phyloP scores from a whole-genome alignment of 2,329 filamentous ascomycete species.

The Fusarium proliferatum region DNA sequence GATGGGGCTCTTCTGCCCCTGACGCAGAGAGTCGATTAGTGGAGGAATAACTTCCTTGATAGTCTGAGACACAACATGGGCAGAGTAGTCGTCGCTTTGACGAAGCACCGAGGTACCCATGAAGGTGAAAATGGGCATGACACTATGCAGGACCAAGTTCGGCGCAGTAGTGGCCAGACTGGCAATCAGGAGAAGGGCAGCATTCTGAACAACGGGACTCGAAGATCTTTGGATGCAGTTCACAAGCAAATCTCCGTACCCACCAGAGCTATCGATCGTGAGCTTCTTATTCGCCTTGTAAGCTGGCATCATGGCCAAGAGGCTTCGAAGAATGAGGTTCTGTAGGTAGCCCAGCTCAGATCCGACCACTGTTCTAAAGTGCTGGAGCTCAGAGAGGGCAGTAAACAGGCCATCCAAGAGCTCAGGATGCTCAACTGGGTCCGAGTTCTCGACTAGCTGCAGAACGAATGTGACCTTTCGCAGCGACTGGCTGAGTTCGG shows the following conservation, averaged over 20 bases:
- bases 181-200: slow-evolving; percentile 87
- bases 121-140: slow-evolving; percentile 99
- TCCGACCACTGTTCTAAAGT: slow-evolving; percentile 81
- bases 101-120: slow-evolving; percentile 92
- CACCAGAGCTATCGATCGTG: slow-evolving; percentile 79
- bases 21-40: slow-evolving; percentile 84
- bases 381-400: slow-evolving; percentile 86
- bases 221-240: slow-evolving; percentile 93
- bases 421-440: slow-evolving; percentile 78
- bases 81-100: slow-evolving; percentile 96
- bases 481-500: slow-evolving; percentile 74
- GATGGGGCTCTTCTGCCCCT: slow-evolving; percentile 80
- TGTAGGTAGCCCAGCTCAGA: slow-evolving; percentile 93
- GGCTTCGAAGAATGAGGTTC: slow-evolving; percentile 81
- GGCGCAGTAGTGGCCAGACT: slow-evolving; percentile 88
- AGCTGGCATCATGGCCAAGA: slow-evolving; percentile 85
- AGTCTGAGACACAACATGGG: slow-evolving; percentile 94
- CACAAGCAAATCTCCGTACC: slow-evolving; percentile 90
- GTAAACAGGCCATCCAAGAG: slow-evolving; percentile 85
- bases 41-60: slow-evolving; percentile 95
- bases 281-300: slow-evolving; percentile 71
- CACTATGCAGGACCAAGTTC: slow-evolving; percentile 91
- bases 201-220: slow-evolving; percentile 93
- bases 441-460: slow-evolving; percentile 85
- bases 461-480: slow-evolving; percentile 86